A percentile compares a stretch with the other conserved stretches of the same genome.
These are phyloP conservation scores for Mortierella sp. DNA, from an alignment of 371 early-diverging fungal genomes.

Conservation along the genomic window DNA sequence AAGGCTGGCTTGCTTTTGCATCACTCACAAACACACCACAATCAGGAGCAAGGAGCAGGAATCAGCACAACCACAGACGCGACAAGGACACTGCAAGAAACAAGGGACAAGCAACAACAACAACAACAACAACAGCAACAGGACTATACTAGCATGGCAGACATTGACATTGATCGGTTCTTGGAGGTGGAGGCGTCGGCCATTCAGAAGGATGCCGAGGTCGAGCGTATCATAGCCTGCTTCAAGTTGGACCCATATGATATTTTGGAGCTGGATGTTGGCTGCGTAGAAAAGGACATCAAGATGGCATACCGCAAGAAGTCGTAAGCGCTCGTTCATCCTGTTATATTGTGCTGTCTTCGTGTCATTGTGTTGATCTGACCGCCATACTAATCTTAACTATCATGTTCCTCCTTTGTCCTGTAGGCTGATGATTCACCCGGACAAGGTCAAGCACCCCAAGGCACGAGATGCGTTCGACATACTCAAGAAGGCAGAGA, in stretches of 20 bases:
- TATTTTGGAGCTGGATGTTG: constrained; percentile 79
- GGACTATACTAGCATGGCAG: constrained; percentile 39
- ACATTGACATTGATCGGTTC: constrained; percentile 77
- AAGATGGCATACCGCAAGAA: constrained; percentile 86
- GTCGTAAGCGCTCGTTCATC: constrained; percentile 59
- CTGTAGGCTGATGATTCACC: constrained; percentile 83
- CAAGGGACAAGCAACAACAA: not conserved
- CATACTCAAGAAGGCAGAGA: constrained; percentile 87
- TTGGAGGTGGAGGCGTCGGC: constrained; percentile 71
- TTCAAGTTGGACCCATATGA: constrained; percentile 87
- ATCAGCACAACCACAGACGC: not conserved
- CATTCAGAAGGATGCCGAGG: constrained; percentile 79
- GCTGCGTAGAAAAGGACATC: constrained; percentile 71
- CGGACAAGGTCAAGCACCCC: constrained; percentile 88
- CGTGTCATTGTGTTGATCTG: not conserved
- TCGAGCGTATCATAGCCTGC: constrained; percentile 86
- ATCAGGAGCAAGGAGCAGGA: not conserved
- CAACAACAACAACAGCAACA: not conserved
- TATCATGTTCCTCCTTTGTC: not conserved
- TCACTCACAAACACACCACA: not conserved
- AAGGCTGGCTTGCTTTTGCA: not conserved
- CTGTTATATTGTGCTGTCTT: not conserved
- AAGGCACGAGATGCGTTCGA: constrained; percentile 89
- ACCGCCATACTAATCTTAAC: not conserved
- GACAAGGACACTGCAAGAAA: not conserved